phyloP scores from a whole-genome alignment of 495 filamentous ascomycete genomes.

The Hypoxylon cercidicola region DNA sequence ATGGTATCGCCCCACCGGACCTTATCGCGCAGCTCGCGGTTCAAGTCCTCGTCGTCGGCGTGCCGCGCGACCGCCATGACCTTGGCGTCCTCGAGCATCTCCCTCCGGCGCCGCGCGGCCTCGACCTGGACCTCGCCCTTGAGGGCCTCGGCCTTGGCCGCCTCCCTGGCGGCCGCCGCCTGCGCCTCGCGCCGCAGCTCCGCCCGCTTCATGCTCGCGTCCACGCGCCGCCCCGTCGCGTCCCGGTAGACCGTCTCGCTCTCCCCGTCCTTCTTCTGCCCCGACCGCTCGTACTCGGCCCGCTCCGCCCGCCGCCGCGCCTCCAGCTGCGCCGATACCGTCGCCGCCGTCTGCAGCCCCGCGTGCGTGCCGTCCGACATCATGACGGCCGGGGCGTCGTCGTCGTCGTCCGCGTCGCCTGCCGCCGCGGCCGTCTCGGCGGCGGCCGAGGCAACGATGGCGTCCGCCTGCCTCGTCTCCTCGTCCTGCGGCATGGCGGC shows the following conservation, averaged over 20 bases:
- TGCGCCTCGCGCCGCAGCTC: constrained; percentile 80
- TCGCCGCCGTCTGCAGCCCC: constrained; percentile 82
- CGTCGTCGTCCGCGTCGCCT: constrained; percentile 58
- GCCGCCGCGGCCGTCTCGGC: constrained; percentile 68
- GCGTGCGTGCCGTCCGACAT: constrained; percentile 90
- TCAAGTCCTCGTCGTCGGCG: constrained; percentile 84
- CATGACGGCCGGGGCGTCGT: constrained; percentile 57
- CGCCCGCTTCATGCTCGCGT: constrained; percentile 87
- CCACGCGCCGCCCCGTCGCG: constrained; percentile 89
- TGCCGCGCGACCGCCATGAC: constrained; percentile 81
- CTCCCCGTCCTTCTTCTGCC: constrained; percentile 44
- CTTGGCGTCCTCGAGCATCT: constrained; percentile 78
- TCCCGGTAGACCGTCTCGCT: constrained; percentile 93
- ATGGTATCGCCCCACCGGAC: constrained; percentile 96
- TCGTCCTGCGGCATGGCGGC: constrained; percentile 47
- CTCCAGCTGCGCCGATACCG: constrained; percentile 79
- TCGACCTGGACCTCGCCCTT: constrained; percentile 86
- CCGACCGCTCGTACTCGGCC: constrained; percentile 55
- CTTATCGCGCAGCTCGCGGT: constrained; percentile 77
- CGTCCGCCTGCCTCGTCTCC: constrained; percentile 76
- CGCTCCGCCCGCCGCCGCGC: constrained; percentile 58
- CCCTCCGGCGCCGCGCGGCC: constrained; percentile 61
- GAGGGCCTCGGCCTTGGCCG: constrained; percentile 68
- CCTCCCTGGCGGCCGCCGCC: constrained; percentile 72
- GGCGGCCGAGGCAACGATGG: constrained; percentile 80